Percentiles rank a stretch among this genome's conserved stretches.
Evolutionary conservation across 176 grass and related monocot genomes (phyloP).

Genomic region (Otatea glauca): DNA sequence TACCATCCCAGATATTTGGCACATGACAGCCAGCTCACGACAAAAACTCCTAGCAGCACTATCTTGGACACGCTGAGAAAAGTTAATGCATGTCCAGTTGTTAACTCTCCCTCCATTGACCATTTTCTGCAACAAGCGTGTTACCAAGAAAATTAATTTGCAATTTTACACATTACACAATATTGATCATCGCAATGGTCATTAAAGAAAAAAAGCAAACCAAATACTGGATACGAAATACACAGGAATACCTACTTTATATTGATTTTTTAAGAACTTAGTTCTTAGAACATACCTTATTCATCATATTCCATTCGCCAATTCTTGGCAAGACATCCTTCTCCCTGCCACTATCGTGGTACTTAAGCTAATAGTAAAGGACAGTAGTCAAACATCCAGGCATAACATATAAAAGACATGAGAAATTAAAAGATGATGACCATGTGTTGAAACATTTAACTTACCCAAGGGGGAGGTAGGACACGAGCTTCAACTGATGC

Average conservation of each 20-base stretch:
- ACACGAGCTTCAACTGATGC: constrained; percentile 74
- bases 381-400: constrained; percentile 21
- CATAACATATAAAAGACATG: constrained; percentile 2
- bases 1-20: constrained; percentile 67
- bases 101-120: constrained; percentile 61
- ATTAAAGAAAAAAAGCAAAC: constrained; percentile 1
- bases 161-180: background rate
- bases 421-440: constrained; percentile 14
- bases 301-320: constrained; percentile 79
- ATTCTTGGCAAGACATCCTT: constrained; percentile 70
- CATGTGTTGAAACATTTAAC: constrained; percentile 26
- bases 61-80: constrained; percentile 51
- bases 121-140: constrained; percentile 58
- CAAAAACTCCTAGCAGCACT: constrained; percentile 47
- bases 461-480: constrained; percentile 69
- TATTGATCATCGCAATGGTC: background rate
- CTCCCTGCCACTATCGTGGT: constrained; percentile 70
- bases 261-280: constrained; percentile 1
- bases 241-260: background rate
- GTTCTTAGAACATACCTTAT: constrained; percentile 57
- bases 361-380: constrained; percentile 62
- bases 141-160: constrained; percentile 21
- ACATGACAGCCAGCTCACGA: constrained; percentile 52
- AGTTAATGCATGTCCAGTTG: constrained; percentile 66
- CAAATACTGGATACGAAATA: background rate